These are phyloP conservation scores for Zalaria sp. DNA, from an alignment of 2,329 filamentous ascomycete genomes.

Conservation along the genomic window DNA sequence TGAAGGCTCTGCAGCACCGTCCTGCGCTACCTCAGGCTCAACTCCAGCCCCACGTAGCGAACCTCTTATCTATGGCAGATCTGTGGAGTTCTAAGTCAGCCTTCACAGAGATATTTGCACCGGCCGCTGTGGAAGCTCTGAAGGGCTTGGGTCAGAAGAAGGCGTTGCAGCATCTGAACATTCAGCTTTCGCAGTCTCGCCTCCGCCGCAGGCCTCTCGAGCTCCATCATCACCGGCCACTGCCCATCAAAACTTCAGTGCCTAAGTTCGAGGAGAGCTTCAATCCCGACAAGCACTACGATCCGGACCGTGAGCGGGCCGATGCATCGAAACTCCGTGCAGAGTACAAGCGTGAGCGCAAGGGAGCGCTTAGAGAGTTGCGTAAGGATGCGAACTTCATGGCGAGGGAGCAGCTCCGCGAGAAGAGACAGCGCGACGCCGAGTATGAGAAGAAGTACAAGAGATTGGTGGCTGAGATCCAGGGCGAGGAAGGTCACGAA, in stretches of 20 bases:
- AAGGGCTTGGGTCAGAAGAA: constrained; percentile 17
- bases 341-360: constrained; percentile 89
- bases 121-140: constrained; percentile 28
- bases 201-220: constrained; percentile 63
- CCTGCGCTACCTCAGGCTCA: constrained; percentile 24
- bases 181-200: constrained; percentile 46
- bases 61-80: constrained; percentile 55
- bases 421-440: constrained; percentile 87
- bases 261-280: constrained; percentile 95
- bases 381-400: constrained; percentile 93
- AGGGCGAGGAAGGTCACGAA: constrained; percentile 80
- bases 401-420: constrained; percentile 71
- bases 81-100: constrained; percentile 61
- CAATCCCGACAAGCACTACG: constrained; percentile 94
- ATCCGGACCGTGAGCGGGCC: constrained; percentile 79
- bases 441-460: constrained; percentile 96
- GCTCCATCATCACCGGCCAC: constrained; percentile 76
- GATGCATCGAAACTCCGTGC: constrained; percentile 72
- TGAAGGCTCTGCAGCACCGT: constrained; percentile 51
- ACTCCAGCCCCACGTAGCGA: constrained; percentile 45
- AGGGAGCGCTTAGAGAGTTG: constrained; percentile 86
- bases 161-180: constrained; percentile 47
- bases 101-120: constrained; percentile 66
- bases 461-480: constrained; percentile 83
- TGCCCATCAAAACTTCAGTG: constrained; percentile 75